Evolutionary conservation across 495 filamentous ascomycete genomes (phyloP).

Genomic region (Penicillium steckii): DNA sequence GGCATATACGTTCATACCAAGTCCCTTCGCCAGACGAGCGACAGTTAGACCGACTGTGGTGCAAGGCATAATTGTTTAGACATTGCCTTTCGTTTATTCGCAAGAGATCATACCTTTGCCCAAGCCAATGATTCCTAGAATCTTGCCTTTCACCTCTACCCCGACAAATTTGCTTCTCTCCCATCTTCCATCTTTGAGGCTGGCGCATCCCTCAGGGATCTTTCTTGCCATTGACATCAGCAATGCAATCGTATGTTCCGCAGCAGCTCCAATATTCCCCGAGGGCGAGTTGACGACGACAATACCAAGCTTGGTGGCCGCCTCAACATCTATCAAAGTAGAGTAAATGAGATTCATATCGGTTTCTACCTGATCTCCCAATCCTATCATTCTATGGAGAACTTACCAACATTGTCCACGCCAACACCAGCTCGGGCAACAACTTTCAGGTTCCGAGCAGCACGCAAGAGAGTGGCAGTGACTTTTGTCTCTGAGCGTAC

Average conservation of each 20-base stretch:
- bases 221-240: constrained; percentile 66
- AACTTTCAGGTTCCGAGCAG: constrained; percentile 61
- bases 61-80: not conserved
- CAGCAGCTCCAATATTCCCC: constrained; percentile 70
- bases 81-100: not conserved
- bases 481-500: constrained; percentile 74
- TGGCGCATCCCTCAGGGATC: constrained; percentile 56
- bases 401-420: constrained; percentile 65
- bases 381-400: not conserved
- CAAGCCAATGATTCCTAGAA: constrained; percentile 64
- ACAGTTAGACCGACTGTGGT: constrained; percentile 65
- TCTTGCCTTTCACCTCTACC: constrained; percentile 69
- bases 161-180: constrained; percentile 67
- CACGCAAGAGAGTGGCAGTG: constrained; percentile 55
- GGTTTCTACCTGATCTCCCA: too few relatives aligned
- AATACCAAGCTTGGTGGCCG: constrained; percentile 63
- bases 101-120: constrained; percentile 52
- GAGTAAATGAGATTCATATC: not conserved
- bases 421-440: constrained; percentile 75
- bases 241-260: constrained; percentile 66
- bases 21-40: constrained; percentile 63
- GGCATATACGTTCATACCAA: constrained; percentile 67
- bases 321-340: constrained; percentile 49
- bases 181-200: constrained; percentile 62
- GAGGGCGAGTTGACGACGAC: constrained; percentile 69